Base-by-base conservation (phyloP, 1,284 basidiomycete species). In the Agroathelia rolfsii region DNA sequence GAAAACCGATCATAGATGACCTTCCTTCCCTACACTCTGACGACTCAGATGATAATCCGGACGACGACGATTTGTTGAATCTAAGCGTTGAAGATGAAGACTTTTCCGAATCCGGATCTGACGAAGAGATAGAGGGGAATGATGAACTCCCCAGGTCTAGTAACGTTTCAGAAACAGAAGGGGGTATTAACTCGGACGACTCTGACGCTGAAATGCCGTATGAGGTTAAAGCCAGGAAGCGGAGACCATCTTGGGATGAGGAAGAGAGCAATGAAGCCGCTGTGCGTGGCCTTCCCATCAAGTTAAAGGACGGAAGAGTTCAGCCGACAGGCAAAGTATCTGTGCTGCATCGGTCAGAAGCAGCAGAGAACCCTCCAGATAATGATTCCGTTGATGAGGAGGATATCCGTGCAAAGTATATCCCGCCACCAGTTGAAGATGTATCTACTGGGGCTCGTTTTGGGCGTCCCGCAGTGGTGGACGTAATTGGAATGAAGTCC, bases 261-360 rank as follows among this genome's bases (percentile, higher is more conserved):
- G 58, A 67, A 17, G 54, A 25, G 59, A 61, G 18, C 59, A 61
- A 35, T 67, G 68, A 33, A 70, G 90, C 30, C 66, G n/a, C n/a
- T n/a, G n/a, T n/a, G n/a, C n/a, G 72, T 33, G 68, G 83, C 26
- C 62, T 94, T 30, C 89, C 89, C 7, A 90, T 92, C 51, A 94
- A 93, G 53, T 65, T 92, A 3, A 67, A 78, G 3, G 69, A 83
- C 38, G 89, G 89, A 2, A 73, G 71, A 39, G 67, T 94, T 40
- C 69, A 79, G 48, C 61, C 70, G 35, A 76, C 63, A 8, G 64
- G 65, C 24, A 68, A 60, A 66, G 67, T 36, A 42, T 63, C 11
- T 49, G 57, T 12, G 43, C 34, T 17, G 44, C 37, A 48, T 48
- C 37, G 38, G 43, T 37, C 52, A 62, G 51, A 50, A 15, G 53